Conservation (phyloP, 129 eudicot genomes). For the Flaveria trinervia region DNA sequence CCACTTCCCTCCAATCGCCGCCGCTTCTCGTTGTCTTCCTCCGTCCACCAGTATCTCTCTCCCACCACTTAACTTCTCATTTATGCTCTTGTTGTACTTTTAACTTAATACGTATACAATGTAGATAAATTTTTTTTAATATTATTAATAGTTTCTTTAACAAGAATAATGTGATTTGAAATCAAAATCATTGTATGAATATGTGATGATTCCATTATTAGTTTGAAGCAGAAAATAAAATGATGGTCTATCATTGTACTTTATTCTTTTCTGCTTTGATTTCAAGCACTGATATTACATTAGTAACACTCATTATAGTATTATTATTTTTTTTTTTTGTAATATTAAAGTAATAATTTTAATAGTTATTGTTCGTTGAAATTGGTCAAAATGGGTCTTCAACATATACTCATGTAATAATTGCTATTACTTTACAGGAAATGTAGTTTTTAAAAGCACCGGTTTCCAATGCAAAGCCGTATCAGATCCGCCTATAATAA, state of each 20-base stretch:
- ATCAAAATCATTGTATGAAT: slow-evolving; percentile 13
- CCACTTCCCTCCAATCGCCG: slow-evolving; percentile 16
- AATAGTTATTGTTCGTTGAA: not conserved
- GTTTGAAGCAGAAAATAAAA: slow-evolving; percentile 23
- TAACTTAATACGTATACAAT: too few species aligned
- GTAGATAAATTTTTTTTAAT: too few species aligned
- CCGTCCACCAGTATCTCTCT: not conserved
- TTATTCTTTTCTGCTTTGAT: slow-evolving; percentile 26
- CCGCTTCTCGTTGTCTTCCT: slow-evolving; percentile 7
- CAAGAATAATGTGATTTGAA: not conserved
- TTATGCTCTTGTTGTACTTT: too few species aligned
- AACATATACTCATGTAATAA: too few species aligned
- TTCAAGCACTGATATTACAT: slow-evolving; percentile 26
- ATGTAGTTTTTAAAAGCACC: not conserved
- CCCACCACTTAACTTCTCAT: not conserved
- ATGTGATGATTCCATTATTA: slow-evolving; percentile 26
- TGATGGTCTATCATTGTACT: slow-evolving; percentile 9
- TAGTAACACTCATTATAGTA: not conserved
- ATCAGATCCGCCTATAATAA: slow-evolving; percentile 42
- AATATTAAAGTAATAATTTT: not conserved
- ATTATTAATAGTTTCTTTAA: too few species aligned
- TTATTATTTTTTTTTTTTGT: not conserved
- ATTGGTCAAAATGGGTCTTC: too few species aligned
- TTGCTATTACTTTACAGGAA: slow-evolving; percentile 21
- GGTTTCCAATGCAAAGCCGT: slow-evolving; percentile 53